Evolutionary conservation across 2,329 filamentous ascomycete genomes (phyloP).

Genomic region (Aspergillus costaricaensis): DNA sequence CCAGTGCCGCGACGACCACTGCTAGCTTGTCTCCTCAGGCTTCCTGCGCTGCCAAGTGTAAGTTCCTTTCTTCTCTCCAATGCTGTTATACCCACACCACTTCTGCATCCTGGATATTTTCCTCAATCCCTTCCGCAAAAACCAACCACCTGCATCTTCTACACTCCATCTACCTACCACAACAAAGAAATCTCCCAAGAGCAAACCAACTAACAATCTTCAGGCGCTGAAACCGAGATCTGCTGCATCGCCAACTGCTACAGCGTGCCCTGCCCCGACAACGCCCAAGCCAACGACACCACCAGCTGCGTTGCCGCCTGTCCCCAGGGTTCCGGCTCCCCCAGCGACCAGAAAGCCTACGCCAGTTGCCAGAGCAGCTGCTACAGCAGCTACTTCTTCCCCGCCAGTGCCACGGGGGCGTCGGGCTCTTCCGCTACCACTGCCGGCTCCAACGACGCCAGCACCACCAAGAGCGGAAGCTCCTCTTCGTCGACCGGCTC

Average conservation of each 20-base stretch:
- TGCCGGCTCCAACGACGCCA: conserved; percentile 22
- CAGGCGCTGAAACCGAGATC: conserved; percentile 48
- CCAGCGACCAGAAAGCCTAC: conserved; percentile 49
- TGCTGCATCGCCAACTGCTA: conserved; percentile 56
- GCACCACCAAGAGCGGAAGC: conserved; percentile 17
- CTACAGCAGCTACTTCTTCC: conserved; percentile 53
- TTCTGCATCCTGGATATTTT: neutral
- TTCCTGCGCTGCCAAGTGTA: conserved; percentile 42
- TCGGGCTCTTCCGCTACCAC: conserved; percentile 25
- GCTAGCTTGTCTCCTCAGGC: conserved; percentile 36
- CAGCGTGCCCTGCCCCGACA: conserved; percentile 54
- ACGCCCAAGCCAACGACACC: conserved; percentile 53
- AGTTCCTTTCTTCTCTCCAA: neutral
- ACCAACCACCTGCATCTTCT: neutral
- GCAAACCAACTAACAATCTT: conserved; percentile 5
- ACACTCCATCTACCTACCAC: neutral
- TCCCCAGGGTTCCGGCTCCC: conserved; percentile 54
- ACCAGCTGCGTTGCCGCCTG: conserved; percentile 55
- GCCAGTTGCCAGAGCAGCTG: conserved; percentile 53
- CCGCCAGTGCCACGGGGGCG: conserved; percentile 25
- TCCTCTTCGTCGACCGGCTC: conserved; percentile 15
- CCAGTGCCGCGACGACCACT: conserved; percentile 33
- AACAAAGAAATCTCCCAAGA: neutral
- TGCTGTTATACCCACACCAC: neutral
- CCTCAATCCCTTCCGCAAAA: neutral